Evolutionary conservation across 352 stramenopile genomes (phyloP).

Genomic region (Globisporangium paroecandrum): DNA sequence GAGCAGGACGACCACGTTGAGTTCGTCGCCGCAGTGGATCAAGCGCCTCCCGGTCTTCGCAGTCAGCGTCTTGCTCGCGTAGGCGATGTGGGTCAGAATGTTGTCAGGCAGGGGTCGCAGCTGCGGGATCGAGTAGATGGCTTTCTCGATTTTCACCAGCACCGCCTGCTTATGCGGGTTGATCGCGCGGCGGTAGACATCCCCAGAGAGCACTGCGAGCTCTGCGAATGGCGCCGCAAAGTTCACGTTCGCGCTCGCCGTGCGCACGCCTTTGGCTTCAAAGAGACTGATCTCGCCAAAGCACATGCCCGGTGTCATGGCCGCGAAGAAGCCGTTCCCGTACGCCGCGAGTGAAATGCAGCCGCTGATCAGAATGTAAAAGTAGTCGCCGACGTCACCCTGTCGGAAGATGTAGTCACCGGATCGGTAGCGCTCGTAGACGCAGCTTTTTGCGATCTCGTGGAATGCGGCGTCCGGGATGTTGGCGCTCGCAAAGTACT

Average conservation of each 20-base stretch:
- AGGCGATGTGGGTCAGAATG: conserved; percentile 61
- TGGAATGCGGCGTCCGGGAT: conserved; percentile 49
- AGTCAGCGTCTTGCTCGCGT: conserved; percentile 46
- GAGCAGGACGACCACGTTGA: conserved; percentile 61
- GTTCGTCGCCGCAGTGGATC: conserved; percentile 46
- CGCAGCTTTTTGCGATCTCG: conserved; percentile 47
- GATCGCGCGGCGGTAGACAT: conserved; percentile 67
- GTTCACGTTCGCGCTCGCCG: conserved; percentile 60
- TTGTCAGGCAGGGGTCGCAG: conserved; percentile 42
- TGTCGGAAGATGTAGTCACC: conserved; percentile 74
- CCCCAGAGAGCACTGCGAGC: conserved; percentile 48
- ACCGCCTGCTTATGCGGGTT: conserved; percentile 72
- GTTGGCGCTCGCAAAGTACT: conserved; percentile 59
- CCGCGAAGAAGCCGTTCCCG: conserved; percentile 64
- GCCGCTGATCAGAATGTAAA: conserved; percentile 72
- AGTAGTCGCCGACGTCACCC: conserved; percentile 59
- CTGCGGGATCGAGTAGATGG: conserved; percentile 48
- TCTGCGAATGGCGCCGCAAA: conserved; percentile 48
- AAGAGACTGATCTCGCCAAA: conserved; percentile 78
- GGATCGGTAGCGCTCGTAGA: conserved; percentile 34
- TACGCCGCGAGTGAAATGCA: conserved; percentile 62
- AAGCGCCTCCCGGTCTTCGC: conserved; percentile 40
- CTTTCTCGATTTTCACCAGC: conserved; percentile 47
- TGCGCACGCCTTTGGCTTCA: conserved; percentile 42
- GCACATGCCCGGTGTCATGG: conserved; percentile 55